phyloP scores from a whole-genome alignment of 441 rosid species.

The Capsella rubella region DNA sequence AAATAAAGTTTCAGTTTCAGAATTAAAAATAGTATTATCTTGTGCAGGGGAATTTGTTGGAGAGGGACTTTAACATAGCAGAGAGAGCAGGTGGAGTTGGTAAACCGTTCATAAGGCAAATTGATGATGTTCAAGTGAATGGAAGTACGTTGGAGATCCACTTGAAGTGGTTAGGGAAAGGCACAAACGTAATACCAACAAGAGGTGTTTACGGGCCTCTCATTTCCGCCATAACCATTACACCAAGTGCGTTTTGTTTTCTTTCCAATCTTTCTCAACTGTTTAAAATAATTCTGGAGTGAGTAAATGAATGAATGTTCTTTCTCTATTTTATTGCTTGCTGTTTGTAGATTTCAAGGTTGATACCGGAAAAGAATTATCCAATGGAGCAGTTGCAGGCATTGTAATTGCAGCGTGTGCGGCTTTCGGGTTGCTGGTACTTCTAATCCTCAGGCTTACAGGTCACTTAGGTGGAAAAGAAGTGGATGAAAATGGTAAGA shows the following conservation, averaged over 20 bases:
- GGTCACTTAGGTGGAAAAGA: slow-evolving; percentile 69
- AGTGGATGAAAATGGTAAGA: slow-evolving; percentile 58
- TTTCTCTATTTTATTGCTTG: slow-evolving; percentile 28
- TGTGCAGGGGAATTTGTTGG: slow-evolving; percentile 60
- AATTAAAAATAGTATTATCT: slow-evolving; percentile 7
- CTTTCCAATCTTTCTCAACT: neutral
- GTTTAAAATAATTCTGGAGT: neutral
- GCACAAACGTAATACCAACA: slow-evolving; percentile 68
- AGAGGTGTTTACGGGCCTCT: slow-evolving; percentile 90
- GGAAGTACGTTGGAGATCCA: slow-evolving; percentile 82
- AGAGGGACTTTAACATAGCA: slow-evolving; percentile 63
- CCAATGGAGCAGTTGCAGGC: slow-evolving; percentile 74
- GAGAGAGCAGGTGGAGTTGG: slow-evolving; percentile 73
- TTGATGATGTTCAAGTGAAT: slow-evolving; percentile 48
- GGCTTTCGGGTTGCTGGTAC: slow-evolving; percentile 45
- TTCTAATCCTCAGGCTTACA: slow-evolving; percentile 50
- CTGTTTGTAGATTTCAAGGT: slow-evolving; percentile 66
- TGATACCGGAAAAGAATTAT: slow-evolving; percentile 52
- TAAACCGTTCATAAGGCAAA: slow-evolving; percentile 33
- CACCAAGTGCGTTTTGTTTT: slow-evolving; percentile 65
- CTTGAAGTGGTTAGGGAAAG: slow-evolving; percentile 84
- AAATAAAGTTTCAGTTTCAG: neutral
- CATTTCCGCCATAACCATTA: slow-evolving; percentile 78
- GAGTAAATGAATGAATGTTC: slow-evolving; percentile 21
- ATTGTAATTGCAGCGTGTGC: slow-evolving; percentile 60